phyloP scores from a whole-genome alignment of 2,329 filamentous ascomycete genomes.

The Penicillium polonicum region DNA sequence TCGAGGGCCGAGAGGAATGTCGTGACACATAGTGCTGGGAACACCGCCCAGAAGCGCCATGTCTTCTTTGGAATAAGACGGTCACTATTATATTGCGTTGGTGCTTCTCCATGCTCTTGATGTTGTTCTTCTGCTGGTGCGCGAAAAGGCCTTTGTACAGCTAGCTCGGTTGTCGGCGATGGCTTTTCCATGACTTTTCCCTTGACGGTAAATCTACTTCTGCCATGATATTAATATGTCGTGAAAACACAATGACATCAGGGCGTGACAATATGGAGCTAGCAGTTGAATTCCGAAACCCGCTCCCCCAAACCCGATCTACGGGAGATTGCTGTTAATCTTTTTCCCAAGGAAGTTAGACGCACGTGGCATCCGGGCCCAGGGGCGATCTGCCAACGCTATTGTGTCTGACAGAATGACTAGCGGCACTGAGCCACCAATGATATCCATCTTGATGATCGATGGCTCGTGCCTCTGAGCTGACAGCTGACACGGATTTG shows the following conservation, averaged over 20 bases:
- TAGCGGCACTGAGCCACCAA: too few species aligned
- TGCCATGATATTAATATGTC: background rate
- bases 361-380: too few species aligned
- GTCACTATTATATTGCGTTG: background rate
- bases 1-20: slow-evolving; percentile 38
- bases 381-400: too few species aligned
- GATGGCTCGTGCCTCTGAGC: too few species aligned
- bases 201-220: background rate
- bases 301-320: background rate
- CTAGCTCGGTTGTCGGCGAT: background rate
- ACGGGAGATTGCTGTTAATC: background rate
- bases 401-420: too few species aligned
- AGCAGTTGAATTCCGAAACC: background rate
- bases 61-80: background rate
- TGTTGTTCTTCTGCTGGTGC: background rate
- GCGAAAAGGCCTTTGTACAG: background rate
- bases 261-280: background rate
- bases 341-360: background rate
- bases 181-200: background rate
- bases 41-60: slow-evolving; percentile 31
- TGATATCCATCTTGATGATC: too few species aligned
- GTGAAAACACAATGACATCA: background rate
- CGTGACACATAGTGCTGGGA: slow-evolving; percentile 27
- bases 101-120: background rate
- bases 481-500: background rate